These are phyloP conservation scores for Dentipellis sp. DNA, from an alignment of 768 basidiomycete species.

Conservation along the genomic window DNA sequence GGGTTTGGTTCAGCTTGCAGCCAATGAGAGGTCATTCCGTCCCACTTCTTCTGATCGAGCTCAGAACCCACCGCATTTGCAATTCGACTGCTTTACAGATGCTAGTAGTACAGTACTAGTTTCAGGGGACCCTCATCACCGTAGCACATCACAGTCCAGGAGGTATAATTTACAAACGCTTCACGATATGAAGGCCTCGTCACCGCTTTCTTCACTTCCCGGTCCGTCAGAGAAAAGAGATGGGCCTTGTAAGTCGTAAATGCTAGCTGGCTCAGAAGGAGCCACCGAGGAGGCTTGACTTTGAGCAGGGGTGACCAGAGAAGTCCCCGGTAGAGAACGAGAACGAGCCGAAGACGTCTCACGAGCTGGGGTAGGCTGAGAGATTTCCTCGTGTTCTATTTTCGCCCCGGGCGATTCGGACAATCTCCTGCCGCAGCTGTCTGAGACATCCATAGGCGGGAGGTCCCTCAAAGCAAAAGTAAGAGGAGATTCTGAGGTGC, in stretches of 20 bases:
- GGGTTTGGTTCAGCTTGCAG: too few relatives aligned
- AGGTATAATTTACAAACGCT: too few relatives aligned
- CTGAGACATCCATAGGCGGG: too few relatives aligned
- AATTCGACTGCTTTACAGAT: too few relatives aligned
- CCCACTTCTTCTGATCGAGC: too few relatives aligned
- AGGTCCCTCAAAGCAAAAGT: too few relatives aligned
- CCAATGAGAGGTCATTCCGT: too few relatives aligned
- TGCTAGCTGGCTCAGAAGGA: not conserved
- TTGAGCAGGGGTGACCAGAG: not conserved
- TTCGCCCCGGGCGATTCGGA: not conserved
- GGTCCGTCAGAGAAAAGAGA: not conserved
- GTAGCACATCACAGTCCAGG: not conserved
- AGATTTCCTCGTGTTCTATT: not conserved
- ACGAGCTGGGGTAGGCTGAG: not conserved
- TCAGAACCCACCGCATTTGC: too few relatives aligned
- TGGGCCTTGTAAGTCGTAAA: not conserved
- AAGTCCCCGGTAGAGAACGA: not conserved
- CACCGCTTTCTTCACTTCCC: not conserved
- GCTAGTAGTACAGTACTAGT: not conserved
- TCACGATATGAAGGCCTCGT: not conserved
- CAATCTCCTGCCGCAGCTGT: not conserved
- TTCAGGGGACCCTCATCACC: slow-evolving; percentile 3
- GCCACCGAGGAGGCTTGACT: not conserved
- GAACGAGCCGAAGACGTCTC: too few relatives aligned
- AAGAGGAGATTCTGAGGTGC: too few relatives aligned